Evolutionary conservation across 306 rosid genomes (phyloP), one percentile per base, ranked within the genome.

Genomic region (Rosa multiflora): DNA sequence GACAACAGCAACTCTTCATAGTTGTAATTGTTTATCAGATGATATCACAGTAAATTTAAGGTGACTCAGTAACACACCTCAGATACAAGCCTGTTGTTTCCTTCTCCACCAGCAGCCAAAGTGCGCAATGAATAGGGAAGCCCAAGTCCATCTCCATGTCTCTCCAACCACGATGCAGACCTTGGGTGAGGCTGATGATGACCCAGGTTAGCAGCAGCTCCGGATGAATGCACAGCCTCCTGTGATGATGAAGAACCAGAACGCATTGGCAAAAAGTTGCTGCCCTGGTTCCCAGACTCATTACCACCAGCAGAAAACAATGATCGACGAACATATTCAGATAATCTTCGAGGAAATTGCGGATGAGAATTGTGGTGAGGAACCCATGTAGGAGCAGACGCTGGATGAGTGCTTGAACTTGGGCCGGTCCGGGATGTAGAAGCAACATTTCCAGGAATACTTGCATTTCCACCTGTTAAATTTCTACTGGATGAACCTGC

Each of bases 51-150:
- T 17, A 13, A 75, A 44, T 8, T 49, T 53, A 20, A 29, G 71
- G 32, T 61, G 32, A 62, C 15, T 44, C 67, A 29, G 47, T 11
- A 74, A 80, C 91, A 74, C 9, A 96, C 99, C 99, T 93, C 99
- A 26, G 99, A 96, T 68, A 91, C 94, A 76, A 91, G 90, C 84
- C 99, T 88, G 83, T 85, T 85, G 75, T 82, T 91, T 81, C 98
- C 97, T 82, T 93, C 99, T 75, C 92, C 79, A 0, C 82, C 84
- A 67, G 84, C 80, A 74, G 96, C 94, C 85, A 90, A 85, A 20
- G 91, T 21, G 69, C 96, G 91, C 23, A 96, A 84, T 6, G 98
- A 87, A 85, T 91, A 85, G 29, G 93, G 98, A 80, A 93, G 68
- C 78, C 94, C 97, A 63, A 85, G 82, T 66, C 84, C 92, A 74